Evolutionary conservation across 2,329 filamentous ascomycete genomes (phyloP), one percentile per base, ranked within the genome.

Genomic region (Pleomassaria siparia): DNA sequence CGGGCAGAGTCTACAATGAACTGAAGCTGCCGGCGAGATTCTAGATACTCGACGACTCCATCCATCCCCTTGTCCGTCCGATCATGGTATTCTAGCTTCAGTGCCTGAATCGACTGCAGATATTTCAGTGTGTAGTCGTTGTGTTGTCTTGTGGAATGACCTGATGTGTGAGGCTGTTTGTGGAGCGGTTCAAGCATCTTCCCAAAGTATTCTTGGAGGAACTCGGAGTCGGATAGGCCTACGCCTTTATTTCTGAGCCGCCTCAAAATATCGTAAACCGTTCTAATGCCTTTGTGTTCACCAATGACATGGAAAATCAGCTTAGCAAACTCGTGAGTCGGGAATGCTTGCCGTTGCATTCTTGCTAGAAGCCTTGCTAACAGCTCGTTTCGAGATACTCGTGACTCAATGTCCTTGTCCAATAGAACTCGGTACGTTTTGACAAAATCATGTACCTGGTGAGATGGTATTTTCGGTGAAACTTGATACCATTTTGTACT

Each of bases 1-100:
- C 47, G 37, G 15, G 67, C 67, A 8, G 53, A 50, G 6, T 51
- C 33, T 13, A 70, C 43, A 5, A 70, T 62, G 42, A 58, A 43
- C n/a, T 51, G 22, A 47, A 69, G 64, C n/a, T 61, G 57, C 22
- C 56, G 58, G 11, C 43, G 41, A 22, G 52, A 50, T 41, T 54
- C 45, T 1, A 55, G 33, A 4, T 20, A 26, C 4, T 49, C 25
- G 3, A 58, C 12, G 13, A 46, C 44, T 18, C 11, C 21, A 20
- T 30, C 25, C 3, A 36, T 5, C 7, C 12, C 10, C 15, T 3
- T 3, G 9, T 20, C 8, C 24, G 15, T 39, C n/a, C n/a, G n/a
- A n/a, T 29, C 25, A 11, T 40, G 25, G 11, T 18, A 29, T 20
- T 40, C 22, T 21, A 39, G 2, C 11, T 16, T 16, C 22, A 40